phyloP scores from a whole-genome alignment of 2,329 filamentous ascomycete species.

The Cladorrhinum sp. region DNA sequence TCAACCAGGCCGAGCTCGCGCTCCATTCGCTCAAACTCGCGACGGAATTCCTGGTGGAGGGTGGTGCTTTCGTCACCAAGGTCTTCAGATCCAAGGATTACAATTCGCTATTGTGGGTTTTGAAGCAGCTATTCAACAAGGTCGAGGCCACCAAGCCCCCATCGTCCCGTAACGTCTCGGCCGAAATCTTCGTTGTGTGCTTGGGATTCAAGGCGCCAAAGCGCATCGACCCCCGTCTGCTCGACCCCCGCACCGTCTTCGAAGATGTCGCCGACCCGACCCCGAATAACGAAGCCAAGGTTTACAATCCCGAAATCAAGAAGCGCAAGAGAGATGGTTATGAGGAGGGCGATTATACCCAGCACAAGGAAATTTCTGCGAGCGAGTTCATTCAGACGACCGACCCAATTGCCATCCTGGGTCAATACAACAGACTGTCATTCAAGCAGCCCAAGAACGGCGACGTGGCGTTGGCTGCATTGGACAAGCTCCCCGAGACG shows the following conservation, averaged over 20 bases:
- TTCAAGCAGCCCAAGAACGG: slow-evolving; percentile 78
- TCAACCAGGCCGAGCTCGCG: slow-evolving; percentile 91
- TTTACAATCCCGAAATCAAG: slow-evolving; percentile 96
- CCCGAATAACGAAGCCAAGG: slow-evolving; percentile 95
- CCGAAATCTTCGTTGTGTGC: slow-evolving; percentile 98
- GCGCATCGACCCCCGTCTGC: slow-evolving; percentile 83
- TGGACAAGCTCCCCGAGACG: slow-evolving; percentile 83
- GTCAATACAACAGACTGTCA: slow-evolving; percentile 75
- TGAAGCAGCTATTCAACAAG: slow-evolving; percentile 92
- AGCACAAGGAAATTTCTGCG: slow-evolving; percentile 84
- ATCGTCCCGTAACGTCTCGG: slow-evolving; percentile 91
- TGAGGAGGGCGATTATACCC: slow-evolving; percentile 89
- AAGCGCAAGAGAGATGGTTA: slow-evolving; percentile 98
- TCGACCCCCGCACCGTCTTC: slow-evolving; percentile 87
- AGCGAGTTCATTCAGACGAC: slow-evolving; percentile 92
- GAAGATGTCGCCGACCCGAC: slow-evolving; percentile 82
- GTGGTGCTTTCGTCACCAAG: slow-evolving; percentile 94
- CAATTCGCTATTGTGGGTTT: slow-evolving; percentile 92
- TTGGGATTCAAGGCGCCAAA: slow-evolving; percentile 94
- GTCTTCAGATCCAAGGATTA: slow-evolving; percentile 97
- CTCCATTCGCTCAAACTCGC: slow-evolving; percentile 89
- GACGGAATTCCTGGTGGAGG: slow-evolving; percentile 85
- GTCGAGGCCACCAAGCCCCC: slow-evolving; percentile 98
- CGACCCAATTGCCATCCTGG: slow-evolving; percentile 90
- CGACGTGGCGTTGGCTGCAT: slow-evolving; percentile 80